phyloP scores from a whole-genome alignment of 2,329 filamentous ascomycete species.

The Teratosphaeria zuluensis region DNA sequence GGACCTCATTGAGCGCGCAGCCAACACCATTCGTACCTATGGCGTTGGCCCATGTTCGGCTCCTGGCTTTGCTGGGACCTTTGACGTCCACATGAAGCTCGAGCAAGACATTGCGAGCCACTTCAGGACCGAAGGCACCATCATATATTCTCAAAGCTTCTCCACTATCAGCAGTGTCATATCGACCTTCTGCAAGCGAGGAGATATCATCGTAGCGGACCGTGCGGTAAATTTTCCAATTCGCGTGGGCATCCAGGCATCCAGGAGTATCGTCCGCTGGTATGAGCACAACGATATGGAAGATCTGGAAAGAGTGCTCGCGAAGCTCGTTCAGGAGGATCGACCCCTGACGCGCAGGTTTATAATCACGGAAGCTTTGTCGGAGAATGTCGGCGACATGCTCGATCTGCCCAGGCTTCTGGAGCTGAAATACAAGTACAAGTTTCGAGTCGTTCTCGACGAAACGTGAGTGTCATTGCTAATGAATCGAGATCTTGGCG shows the following conservation, averaged over 20 bases:
- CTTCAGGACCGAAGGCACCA: slow-evolving; percentile 77
- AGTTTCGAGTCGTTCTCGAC: slow-evolving; percentile 94
- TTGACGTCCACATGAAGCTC: slow-evolving; percentile 96
- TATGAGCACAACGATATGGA: slow-evolving; percentile 95
- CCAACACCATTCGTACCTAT: slow-evolving; percentile 86
- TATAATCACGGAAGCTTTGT: slow-evolving; percentile 90
- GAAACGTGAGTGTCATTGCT: slow-evolving; percentile 56
- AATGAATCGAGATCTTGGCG: too few relatives aligned
- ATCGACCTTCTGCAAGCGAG: slow-evolving; percentile 90
- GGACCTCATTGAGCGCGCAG: slow-evolving; percentile 85
- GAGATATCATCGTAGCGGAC: slow-evolving; percentile 94
- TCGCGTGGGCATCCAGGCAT: slow-evolving; percentile 88
- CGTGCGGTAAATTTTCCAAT: slow-evolving; percentile 88
- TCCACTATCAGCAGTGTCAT: slow-evolving; percentile 94
- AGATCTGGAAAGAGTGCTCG: slow-evolving; percentile 76
- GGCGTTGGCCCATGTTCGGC: slow-evolving; percentile 94
- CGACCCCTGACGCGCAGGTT: slow-evolving; percentile 82
- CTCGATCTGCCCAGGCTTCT: slow-evolving; percentile 80
- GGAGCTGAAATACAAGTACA: slow-evolving; percentile 90
- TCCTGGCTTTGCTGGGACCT: slow-evolving; percentile 95
- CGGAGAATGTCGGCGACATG: slow-evolving; percentile 81
- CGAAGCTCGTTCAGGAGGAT: slow-evolving; percentile 80
- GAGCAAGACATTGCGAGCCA: slow-evolving; percentile 89
- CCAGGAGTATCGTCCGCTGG: slow-evolving; percentile 82
- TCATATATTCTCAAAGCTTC: slow-evolving; percentile 93